Evolutionary conservation across 139 green algal species (phyloP), one percentile per base, ranked within the genome.

Genomic region (Diplosphaera chodatii): DNA sequence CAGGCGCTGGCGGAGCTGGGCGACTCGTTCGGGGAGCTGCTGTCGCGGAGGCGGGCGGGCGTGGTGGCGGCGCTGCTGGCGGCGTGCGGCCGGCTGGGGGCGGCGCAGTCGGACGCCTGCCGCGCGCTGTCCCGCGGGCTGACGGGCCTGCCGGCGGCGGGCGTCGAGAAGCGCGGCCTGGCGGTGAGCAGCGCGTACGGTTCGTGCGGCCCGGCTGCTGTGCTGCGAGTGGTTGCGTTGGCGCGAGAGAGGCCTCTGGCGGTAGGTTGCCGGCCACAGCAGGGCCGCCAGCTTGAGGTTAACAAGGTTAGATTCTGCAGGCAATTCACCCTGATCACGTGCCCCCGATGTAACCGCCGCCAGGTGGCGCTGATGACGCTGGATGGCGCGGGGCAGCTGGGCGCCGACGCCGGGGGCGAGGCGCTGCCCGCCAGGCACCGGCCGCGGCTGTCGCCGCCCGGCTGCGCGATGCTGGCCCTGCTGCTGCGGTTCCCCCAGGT

Each of bases 41-140:
- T 95, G 67, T 64, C 75, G n/a, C 48, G 71, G 33, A 70, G 84
- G 40, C 77, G 89, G 29, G 70, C 71, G 6, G 88, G 88, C 23
- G 88, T 95, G 41, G 72, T 91, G 8, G 88, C 85, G n/a, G 86
- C 87, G 30, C 80, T 95, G 70, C 70, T 88, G 63, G 84, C 81
- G n/a, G 78, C 79, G 21, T 81, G 73, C 63, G 82, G 72, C 0
- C 75, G 86, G 5, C 74, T 68, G 1, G 72, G 78, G 13, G 80
- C 70, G 8, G 77, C 69, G 13, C 74, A 89, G 67, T 59, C 55
- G 27, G 80, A 85, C 59, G 70, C 77, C n/a, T 83, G 73, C 32
- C 80, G 72, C 25, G 72, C 78, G 32, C 84, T 90, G 71, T 76
- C 74, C 4, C 31, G 69, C 5, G 83, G 84, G 4, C 77, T 94